Evolutionary conservation across 2,329 filamentous ascomycete genomes (phyloP).

Genomic region (Aspergillus jensenii): DNA sequence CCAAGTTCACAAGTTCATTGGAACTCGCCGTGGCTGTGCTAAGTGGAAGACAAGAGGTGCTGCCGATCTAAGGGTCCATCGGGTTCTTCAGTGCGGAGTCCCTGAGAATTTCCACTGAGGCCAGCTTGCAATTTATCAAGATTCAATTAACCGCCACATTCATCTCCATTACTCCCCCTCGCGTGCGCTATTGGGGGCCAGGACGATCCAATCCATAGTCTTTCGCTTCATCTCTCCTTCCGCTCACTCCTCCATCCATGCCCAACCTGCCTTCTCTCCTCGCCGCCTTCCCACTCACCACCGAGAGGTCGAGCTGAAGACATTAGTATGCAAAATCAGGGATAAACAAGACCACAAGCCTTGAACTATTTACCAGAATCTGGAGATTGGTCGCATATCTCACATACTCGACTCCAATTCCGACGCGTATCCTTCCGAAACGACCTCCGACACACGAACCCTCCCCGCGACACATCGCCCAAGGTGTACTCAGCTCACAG

Average conservation of each 20-base stretch:
- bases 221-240: constrained; percentile 3
- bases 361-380: background rate
- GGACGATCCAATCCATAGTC: background rate
- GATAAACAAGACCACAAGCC: constrained; percentile 6
- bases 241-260: constrained; percentile 16
- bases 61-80: constrained; percentile 4
- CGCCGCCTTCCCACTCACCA: constrained; percentile 2
- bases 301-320: constrained; percentile 20
- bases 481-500: constrained; percentile 17
- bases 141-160: constrained; percentile 1
- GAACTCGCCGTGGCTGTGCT: background rate
- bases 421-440: constrained; percentile 11
- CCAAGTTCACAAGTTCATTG: no score
- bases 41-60: background rate
- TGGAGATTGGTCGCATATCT: constrained; percentile 6
- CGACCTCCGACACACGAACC: constrained; percentile 9
- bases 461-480: constrained; percentile 8
- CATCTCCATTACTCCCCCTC: constrained; percentile 4
- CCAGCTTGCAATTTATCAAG: constrained; percentile 26
- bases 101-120: constrained; percentile 18
- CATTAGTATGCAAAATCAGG: constrained; percentile 19
- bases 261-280: constrained; percentile 8
- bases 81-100: background rate
- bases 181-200: constrained; percentile 9
- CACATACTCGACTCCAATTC: constrained; percentile 7